Evolutionary conservation across 2,329 filamentous ascomycete species (phyloP).

Genomic region (Diaporthe longicolla): DNA sequence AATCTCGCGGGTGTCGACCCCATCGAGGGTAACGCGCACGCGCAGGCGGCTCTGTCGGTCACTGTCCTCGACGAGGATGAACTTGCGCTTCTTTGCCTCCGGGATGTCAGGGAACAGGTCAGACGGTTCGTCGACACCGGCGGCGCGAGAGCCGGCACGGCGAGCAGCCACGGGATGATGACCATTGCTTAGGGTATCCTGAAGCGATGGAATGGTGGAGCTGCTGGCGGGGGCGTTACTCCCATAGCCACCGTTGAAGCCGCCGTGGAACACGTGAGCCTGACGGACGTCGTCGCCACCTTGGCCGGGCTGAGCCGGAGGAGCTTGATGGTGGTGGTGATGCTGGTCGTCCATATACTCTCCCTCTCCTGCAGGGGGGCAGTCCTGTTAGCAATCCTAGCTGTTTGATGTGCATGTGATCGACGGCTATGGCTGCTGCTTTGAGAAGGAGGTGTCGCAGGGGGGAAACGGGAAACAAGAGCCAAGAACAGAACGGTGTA

Average conservation of each 20-base stretch:
- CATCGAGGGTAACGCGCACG: constrained; percentile 92
- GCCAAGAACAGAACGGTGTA: constrained; percentile 49
- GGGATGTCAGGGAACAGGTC: constrained; percentile 90
- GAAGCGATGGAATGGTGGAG: constrained; percentile 76
- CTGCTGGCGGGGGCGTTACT: constrained; percentile 67
- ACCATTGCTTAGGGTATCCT: constrained; percentile 65
- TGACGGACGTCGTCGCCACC: constrained; percentile 77
- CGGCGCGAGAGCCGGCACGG: constrained; percentile 53
- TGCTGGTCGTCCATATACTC: constrained; percentile 70
- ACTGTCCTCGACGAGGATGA: constrained; percentile 93
- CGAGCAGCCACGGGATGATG: constrained; percentile 53
- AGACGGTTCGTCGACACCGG: constrained; percentile 72
- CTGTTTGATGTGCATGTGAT: constrained; percentile 42
- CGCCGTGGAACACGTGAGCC: constrained; percentile 77
- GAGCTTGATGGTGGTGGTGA: constrained; percentile 74
- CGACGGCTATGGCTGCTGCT: constrained; percentile 41
- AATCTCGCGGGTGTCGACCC: constrained; percentile 94
- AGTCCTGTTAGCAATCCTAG: constrained; percentile 45
- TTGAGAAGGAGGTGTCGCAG: constrained; percentile 42
- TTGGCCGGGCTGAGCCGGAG: constrained; percentile 42
- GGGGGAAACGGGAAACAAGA: constrained; percentile 49
- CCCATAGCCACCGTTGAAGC: constrained; percentile 73
- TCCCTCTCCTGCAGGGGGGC: constrained; percentile 68
- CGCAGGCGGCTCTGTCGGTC: constrained; percentile 85
- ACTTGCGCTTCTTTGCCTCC: constrained; percentile 93